Evolutionary conservation across 371 early-diverging fungal species (phyloP).

Genomic region (Mucor circinelloides): DNA sequence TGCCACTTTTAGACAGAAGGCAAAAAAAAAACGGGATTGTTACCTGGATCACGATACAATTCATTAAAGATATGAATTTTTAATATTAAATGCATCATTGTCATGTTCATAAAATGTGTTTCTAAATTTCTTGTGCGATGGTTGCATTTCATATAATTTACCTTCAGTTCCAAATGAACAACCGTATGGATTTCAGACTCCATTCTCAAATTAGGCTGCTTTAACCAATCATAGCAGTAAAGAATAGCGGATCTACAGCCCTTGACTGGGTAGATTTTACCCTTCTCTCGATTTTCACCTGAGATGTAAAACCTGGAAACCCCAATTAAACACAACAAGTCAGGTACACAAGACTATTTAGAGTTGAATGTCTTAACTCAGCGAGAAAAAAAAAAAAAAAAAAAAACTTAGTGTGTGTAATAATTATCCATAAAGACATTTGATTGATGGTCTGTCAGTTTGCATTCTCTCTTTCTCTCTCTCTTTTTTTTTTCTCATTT

Average conservation of each 20-base stretch:
- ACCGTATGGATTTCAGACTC: neutral
- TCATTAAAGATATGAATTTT: neutral
- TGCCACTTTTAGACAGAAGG: too few relatives aligned
- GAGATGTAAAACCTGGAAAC: neutral
- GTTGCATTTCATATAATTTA: neutral
- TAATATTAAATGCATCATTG: neutral
- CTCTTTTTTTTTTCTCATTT: neutral
- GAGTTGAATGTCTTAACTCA: neutral
- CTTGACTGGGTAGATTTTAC: neutral
- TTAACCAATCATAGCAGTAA: neutral
- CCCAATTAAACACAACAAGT: slow-evolving; percentile 1
- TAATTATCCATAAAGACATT: neutral
- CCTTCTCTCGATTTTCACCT: neutral
- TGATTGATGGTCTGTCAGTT: neutral
- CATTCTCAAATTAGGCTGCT: neutral
- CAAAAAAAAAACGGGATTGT: neutral
- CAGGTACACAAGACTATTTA: slow-evolving; percentile 1
- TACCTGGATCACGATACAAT: neutral
- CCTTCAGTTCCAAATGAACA: neutral
- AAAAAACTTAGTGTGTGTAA: neutral
- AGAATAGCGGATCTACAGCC: neutral
- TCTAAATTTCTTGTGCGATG: neutral
- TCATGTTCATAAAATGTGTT: neutral
- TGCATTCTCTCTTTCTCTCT: neutral
- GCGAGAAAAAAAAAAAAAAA: neutral